phyloP scores from a whole-genome alignment of 331 rosid genomes.

The Cydonia oblonga region DNA sequence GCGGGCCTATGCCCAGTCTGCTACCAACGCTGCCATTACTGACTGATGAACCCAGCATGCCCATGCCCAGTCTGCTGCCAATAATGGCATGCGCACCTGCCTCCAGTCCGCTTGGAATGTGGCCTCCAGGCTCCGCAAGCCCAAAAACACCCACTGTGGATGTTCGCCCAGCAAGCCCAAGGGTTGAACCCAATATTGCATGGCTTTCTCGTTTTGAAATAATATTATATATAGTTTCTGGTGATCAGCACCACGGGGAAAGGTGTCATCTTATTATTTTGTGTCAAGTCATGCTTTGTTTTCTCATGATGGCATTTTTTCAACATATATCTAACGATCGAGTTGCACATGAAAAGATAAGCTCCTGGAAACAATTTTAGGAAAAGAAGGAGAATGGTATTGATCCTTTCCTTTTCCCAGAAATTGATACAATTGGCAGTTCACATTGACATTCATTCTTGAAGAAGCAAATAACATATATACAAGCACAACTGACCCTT shows the following conservation, averaged over 20 bases:
- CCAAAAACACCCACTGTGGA: too few relatives aligned
- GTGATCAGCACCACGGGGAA: not conserved
- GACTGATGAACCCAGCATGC: too few relatives aligned
- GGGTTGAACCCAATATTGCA: too few relatives aligned
- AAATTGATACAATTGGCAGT: not conserved
- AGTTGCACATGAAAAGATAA: not conserved
- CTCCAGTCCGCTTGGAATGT: too few relatives aligned
- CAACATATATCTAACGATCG: not conserved
- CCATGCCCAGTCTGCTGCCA: too few relatives aligned
- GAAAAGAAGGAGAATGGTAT: not conserved
- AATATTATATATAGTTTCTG: not conserved
- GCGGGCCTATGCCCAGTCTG: too few relatives aligned
- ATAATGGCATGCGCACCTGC: too few relatives aligned
- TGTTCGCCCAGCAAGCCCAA: too few relatives aligned
- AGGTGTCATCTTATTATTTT: not conserved
- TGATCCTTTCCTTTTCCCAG: not conserved
- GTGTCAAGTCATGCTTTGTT: not conserved
- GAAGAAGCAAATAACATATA: not conserved
- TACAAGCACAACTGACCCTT: not conserved
- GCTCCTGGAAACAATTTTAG: not conserved
- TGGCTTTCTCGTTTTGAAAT: not conserved
- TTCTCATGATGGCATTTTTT: not conserved
- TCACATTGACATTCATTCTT: not conserved
- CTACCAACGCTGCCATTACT: too few relatives aligned
- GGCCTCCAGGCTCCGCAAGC: too few relatives aligned